Evolutionary conservation across 208 protist species (phyloP).

Genomic region (Acanthamoeba lenticulata): DNA sequence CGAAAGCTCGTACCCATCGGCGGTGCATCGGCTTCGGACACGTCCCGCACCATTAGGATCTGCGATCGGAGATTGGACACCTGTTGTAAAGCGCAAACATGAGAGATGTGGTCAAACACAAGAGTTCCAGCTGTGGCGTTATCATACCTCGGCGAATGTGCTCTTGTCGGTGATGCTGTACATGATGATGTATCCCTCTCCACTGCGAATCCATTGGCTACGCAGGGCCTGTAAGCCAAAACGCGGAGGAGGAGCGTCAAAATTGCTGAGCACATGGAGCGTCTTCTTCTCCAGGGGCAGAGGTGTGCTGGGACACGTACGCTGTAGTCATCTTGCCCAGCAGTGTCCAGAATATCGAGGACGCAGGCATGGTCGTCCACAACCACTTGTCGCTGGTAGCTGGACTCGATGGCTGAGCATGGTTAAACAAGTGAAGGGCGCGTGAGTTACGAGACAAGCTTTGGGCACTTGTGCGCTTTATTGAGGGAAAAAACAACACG

Average conservation of each 20-base stretch:
- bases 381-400: constrained; percentile 9
- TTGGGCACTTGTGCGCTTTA: too few relatives aligned
- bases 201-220: constrained; percentile 71
- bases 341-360: constrained; percentile 50
- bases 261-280: too few relatives aligned
- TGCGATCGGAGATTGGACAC: constrained; percentile 15
- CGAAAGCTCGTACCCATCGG: constrained; percentile 72
- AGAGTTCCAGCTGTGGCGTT: too few relatives aligned
- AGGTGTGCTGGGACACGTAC: not conserved
- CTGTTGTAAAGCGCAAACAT: not conserved
- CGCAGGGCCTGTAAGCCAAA: not conserved
- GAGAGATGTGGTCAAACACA: not conserved
- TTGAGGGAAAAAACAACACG: too few relatives aligned
- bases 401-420: constrained; percentile 59
- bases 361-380: constrained; percentile 34
- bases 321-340: constrained; percentile 54
- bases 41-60: constrained; percentile 78
- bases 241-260: not conserved
- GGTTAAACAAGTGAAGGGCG: too few relatives aligned
- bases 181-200: constrained; percentile 84
- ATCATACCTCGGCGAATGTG: constrained; percentile 85
- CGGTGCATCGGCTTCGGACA: constrained; percentile 82
- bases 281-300: not conserved
- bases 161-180: constrained; percentile 79
- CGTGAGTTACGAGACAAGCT: too few relatives aligned